Percentiles rank a stretch among this genome's conserved stretches.
These are phyloP conservation scores for Scenedesmus sp. DNA, from an alignment of 163 green algal genomes.

Conservation along the genomic window DNA sequence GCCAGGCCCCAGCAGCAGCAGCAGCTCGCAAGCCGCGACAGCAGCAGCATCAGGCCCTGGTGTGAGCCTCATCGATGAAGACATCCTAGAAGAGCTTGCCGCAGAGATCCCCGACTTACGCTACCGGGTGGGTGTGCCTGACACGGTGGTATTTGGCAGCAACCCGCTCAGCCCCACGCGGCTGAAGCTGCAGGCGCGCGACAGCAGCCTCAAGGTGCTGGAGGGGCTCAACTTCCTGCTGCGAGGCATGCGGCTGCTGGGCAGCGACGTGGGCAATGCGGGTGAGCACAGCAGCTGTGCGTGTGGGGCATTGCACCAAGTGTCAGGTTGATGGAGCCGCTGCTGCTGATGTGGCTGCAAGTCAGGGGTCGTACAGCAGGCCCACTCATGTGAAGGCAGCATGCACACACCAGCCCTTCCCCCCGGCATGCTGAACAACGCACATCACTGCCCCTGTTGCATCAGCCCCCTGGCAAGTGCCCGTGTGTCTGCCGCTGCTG, in stretches of 20 bases:
- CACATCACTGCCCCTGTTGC: too few relatives aligned
- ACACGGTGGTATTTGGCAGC: slow-evolving; percentile 73
- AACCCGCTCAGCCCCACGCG: slow-evolving; percentile 77
- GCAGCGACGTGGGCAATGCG: slow-evolving; percentile 80
- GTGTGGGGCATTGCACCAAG: too few relatives aligned
- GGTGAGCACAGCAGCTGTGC: slow-evolving; percentile 5
- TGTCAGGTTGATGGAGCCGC: too few relatives aligned
- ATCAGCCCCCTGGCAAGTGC: not conserved
- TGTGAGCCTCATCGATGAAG: slow-evolving; percentile 47
- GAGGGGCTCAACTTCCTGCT: slow-evolving; percentile 91
- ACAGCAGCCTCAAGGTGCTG: slow-evolving; percentile 79
- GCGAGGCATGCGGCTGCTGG: slow-evolving; percentile 89
- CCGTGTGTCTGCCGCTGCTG: too few relatives aligned
- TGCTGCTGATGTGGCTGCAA: not conserved
- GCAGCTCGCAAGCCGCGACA: not conserved
- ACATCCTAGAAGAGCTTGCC: slow-evolving; percentile 83
- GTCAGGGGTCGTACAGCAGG: not conserved
- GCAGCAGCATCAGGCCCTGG: not conserved
- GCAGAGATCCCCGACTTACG: slow-evolving; percentile 92
- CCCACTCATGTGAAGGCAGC: not conserved
- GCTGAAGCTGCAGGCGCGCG: slow-evolving; percentile 75
- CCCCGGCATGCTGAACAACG: too few relatives aligned
- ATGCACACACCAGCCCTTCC: not conserved
- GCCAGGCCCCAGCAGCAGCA: slow-evolving; percentile 8
- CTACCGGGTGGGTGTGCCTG: slow-evolving; percentile 82